Evolutionary conservation across 2,329 filamentous ascomycete species (phyloP), one percentile per base, ranked within the genome.

Genomic region (Didymella keratinophila): DNA sequence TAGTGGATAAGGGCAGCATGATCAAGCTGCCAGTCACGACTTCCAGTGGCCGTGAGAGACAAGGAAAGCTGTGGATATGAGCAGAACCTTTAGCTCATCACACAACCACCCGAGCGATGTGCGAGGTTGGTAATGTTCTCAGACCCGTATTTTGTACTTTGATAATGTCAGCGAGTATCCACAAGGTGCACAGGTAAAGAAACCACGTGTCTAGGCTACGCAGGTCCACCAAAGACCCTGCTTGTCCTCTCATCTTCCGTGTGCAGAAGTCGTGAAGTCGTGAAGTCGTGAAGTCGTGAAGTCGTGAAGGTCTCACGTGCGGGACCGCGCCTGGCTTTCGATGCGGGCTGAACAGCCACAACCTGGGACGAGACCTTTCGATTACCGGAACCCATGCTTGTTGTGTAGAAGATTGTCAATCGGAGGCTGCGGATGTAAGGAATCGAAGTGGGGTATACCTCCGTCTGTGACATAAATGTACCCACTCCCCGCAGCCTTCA

Each of bases 1-100:
- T 72, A 16, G 65, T 73, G 23, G 34, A 55, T 4, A 69, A 66
- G 44, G 42, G 58, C n/a, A 70, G 68, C 37, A 51, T 70, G 64
- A 67, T 70, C 25, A 50, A 37, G 23, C 30, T 20, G 37, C 30
- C 30, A 25, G 30, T 27, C 21, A 27, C 16, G 21, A 39, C 25
- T 21, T 14, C 30, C 8, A 18, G 16, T 12, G n/a, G n/a, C 16
- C 10, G 16, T 4, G 25, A 46, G 4, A 21, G 27, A 4, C 42
- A n/a, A 14, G 39, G 39, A 10, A 34, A 41, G 8, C 16, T n/a
- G 3, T 54, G 56, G 39, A 54, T 58, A 42, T 58, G 20, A 54
- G 30, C 6, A 27, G 16, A 2, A 9, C 12, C 12, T 14, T 1
- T 12, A 4, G 20, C 21, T n/a, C 21, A n/a, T 20, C 8, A 5